Evolutionary conservation across 495 filamentous ascomycete genomes (phyloP).

Genomic region (Aspergillus sclerotioniger): DNA sequence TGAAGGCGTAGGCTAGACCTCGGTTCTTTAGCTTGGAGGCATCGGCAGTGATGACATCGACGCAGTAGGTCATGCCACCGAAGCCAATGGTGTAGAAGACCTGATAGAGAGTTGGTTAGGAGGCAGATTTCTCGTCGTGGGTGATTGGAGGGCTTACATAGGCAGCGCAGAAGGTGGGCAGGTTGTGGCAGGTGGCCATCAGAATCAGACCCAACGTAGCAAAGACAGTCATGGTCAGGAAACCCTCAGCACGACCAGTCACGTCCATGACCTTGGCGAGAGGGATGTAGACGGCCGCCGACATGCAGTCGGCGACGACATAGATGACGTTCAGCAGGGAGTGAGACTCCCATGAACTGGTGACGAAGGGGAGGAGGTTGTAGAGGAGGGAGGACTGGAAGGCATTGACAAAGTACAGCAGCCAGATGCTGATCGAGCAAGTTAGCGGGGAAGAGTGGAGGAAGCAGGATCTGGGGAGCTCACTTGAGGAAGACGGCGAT

Average conservation of each 20-base stretch:
- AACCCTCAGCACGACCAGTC: conserved; percentile 59
- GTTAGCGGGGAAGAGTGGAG: not conserved
- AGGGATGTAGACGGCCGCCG: conserved; percentile 46
- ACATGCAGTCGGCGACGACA: conserved; percentile 48
- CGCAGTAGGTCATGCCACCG: conserved; percentile 52
- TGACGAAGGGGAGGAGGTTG: conserved; percentile 34
- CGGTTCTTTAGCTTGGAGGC: conserved; percentile 58
- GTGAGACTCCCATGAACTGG: conserved; percentile 56
- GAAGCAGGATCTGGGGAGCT: not conserved
- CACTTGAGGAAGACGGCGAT: not conserved
- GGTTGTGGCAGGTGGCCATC: conserved; percentile 49
- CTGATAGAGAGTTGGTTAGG: conserved; percentile 7
- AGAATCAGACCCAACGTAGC: conserved; percentile 44
- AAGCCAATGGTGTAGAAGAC: conserved; percentile 52
- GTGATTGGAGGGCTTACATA: conserved; percentile 29
- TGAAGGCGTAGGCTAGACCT: conserved; percentile 55
- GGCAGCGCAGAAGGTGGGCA: conserved; percentile 50
- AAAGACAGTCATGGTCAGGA: conserved; percentile 41
- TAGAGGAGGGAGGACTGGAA: conserved; percentile 34
- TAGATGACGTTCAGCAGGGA: conserved; percentile 57
- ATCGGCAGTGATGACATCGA: conserved; percentile 60
- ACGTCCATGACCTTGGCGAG: conserved; percentile 68
- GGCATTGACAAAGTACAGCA: conserved; percentile 48
- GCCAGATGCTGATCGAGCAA: conserved; percentile 37
- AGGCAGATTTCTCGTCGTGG: not conserved